Evolutionary conservation across 768 basidiomycete genomes (phyloP).

Genomic region (Rickenella mellea): DNA sequence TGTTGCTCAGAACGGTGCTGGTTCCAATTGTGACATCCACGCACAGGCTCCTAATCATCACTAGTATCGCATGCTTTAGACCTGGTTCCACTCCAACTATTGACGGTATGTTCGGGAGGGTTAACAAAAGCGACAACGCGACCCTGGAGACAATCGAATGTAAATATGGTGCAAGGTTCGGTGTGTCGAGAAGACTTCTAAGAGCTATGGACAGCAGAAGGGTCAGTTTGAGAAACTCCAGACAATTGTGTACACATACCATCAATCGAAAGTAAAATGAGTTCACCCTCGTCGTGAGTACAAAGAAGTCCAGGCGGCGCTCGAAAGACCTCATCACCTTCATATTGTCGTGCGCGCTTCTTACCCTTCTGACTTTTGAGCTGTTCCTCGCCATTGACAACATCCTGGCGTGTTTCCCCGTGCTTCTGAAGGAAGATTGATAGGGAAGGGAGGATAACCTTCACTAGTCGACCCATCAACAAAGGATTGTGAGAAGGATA

Average conservation of each 20-base stretch:
- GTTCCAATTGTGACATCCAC: slow-evolving; percentile 44
- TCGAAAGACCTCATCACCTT: slow-evolving; percentile 68
- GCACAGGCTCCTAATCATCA: slow-evolving; percentile 37
- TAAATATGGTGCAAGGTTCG: slow-evolving; percentile 40
- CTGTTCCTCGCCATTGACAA: slow-evolving; percentile 9
- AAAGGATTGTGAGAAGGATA: slow-evolving; percentile 36
- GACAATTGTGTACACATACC: slow-evolving; percentile 30
- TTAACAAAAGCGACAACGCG: slow-evolving; percentile 45
- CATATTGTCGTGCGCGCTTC: slow-evolving; percentile 61
- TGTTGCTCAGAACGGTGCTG: slow-evolving; percentile 50
- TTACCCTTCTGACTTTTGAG: slow-evolving; percentile 46
- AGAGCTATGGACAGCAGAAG: slow-evolving; percentile 35
- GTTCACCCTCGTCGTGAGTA: slow-evolving; percentile 39
- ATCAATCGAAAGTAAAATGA: slow-evolving; percentile 44
- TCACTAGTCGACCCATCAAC: slow-evolving; percentile 43
- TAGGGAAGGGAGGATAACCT: slow-evolving; percentile 40
- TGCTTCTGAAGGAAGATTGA: slow-evolving; percentile 36
- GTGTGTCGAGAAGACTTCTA: slow-evolving; percentile 35
- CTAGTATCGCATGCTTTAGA: slow-evolving; percentile 36
- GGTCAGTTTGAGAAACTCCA: background rate
- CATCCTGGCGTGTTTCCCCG: slow-evolving; percentile 21
- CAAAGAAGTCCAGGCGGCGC: slow-evolving; percentile 36
- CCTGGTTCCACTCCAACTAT: slow-evolving; percentile 42
- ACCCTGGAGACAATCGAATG: slow-evolving; percentile 53
- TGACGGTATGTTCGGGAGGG: slow-evolving; percentile 45